Conservation (phyloP, 371 early-diverging fungal species). For the Mortierella sp. region DNA sequence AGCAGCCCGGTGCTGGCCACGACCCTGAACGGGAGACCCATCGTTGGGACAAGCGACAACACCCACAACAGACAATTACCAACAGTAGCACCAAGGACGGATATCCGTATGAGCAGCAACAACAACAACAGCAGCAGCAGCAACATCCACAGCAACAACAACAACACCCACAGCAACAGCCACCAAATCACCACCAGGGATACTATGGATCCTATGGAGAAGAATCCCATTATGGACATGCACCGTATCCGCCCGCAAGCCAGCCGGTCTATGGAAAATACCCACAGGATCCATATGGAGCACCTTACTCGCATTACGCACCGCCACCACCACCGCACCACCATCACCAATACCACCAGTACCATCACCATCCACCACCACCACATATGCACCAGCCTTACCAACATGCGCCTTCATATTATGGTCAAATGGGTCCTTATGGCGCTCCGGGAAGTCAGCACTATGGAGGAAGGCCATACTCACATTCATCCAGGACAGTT, state of each 20-base stretch:
- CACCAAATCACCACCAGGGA: no score
- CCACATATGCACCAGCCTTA: not conserved
- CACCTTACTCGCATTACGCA: not conserved
- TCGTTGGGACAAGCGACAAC: slow-evolving; percentile 45
- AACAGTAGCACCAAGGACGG: slow-evolving; percentile 3
- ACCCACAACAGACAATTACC: slow-evolving; percentile 31
- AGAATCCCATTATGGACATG: slow-evolving; percentile 18
- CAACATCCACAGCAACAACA: slow-evolving; percentile 12
- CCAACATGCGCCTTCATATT: not conserved
- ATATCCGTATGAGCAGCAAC: slow-evolving; percentile 13
- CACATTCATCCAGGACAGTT: slow-evolving; percentile 39
- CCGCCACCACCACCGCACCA: slow-evolving; percentile 1
- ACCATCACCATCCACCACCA: slow-evolving; percentile 1
- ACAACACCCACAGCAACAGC: slow-evolving; percentile 17
- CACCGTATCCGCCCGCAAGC: slow-evolving; percentile 13
- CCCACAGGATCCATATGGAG: slow-evolving; percentile 10
- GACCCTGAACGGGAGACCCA: slow-evolving; percentile 31
- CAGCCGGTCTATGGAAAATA: slow-evolving; percentile 16
- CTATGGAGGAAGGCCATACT: not conserved
- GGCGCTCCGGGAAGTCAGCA: not conserved
- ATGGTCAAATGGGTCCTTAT: not conserved
- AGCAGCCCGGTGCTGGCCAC: slow-evolving; percentile 16
- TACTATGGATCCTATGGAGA: no score
- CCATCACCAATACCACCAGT: slow-evolving; percentile 15
- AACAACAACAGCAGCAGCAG: not conserved